These are phyloP conservation scores for Phytophthora meadii DNA, from an alignment of 352 stramenopile species.

Conservation along the genomic window DNA sequence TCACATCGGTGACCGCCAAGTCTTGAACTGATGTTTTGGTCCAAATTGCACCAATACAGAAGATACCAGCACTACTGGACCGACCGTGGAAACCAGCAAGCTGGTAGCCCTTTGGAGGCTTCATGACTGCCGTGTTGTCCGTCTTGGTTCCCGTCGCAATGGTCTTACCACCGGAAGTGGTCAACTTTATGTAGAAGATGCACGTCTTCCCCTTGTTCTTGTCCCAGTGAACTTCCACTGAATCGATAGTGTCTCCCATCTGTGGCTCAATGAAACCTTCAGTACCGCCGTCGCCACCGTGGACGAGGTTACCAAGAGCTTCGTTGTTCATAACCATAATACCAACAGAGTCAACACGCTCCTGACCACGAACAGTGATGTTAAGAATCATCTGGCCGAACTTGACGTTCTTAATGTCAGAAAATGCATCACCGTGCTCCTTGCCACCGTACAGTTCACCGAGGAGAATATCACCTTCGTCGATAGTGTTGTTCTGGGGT, in stretches of 20 bases:
- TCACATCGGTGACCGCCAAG: constrained; percentile 23
- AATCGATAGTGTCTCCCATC: constrained; percentile 16
- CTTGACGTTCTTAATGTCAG: constrained; percentile 36
- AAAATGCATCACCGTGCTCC: constrained; percentile 33
- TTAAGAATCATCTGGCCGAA: constrained; percentile 32
- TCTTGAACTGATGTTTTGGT: constrained; percentile 11
- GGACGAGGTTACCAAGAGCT: constrained; percentile 16
- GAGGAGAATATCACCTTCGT: constrained; percentile 28
- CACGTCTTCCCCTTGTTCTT: constrained; percentile 32
- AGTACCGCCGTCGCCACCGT: constrained; percentile 28
- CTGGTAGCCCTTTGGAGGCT: constrained; percentile 22
- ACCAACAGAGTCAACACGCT: constrained; percentile 26
- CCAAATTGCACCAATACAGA: constrained; percentile 29
- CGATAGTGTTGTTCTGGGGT: constrained; percentile 30
- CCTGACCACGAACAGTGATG: constrained; percentile 28
- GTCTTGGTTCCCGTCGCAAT: constrained; percentile 32
- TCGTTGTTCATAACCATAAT: constrained; percentile 21
- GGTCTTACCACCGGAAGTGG: not conserved
- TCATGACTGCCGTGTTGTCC: constrained; percentile 6
- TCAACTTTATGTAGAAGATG: constrained; percentile 37
- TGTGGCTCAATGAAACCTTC: constrained; percentile 20
- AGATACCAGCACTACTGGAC: constrained; percentile 11
- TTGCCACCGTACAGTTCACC: constrained; percentile 22
- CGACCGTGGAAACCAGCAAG: constrained; percentile 34
- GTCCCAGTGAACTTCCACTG: constrained; percentile 35